Base-by-base conservation (phyloP, 148 eudicot species). In the Linanthus parryae region DNA sequence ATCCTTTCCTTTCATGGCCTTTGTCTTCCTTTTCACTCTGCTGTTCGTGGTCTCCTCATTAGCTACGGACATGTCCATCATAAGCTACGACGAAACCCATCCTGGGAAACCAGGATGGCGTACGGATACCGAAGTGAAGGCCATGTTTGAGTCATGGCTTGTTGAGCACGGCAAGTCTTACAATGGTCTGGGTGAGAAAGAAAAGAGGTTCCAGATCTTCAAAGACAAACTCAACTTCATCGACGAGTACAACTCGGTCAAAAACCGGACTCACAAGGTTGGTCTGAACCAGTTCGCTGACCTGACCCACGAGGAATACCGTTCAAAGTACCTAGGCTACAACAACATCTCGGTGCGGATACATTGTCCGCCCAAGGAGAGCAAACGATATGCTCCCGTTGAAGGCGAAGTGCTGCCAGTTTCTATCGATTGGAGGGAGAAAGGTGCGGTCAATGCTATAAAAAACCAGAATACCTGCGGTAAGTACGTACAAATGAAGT, bases 391-490 rank as follows among this genome's bases (percentile, higher is more conserved):
- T 23, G 77, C 73, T 31, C 64, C 63, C 11, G 63, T 36, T 9
- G 65, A 54, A 16, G 73, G 79, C 6, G 91, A 85, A 2, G 37
- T 40, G 54, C 37, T 90, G 59, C 97, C 97, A 26, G 69, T 55
- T 20, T 52, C 64, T 19, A 84, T 90, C 22, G 97, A 90, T 55
- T 90, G 97, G 97, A 65, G 97, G 65, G 54, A 67, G 53, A 37
- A 4, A 20, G 95, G 95, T 33, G 92, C 92, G n/a, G 88, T 90
- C 62, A 74, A 77, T 66, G 71, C 74, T 5, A 60, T 90, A 44
- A 85, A 87, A 54, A 73, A 87, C 55, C 98, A 91, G 59, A 96
- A 94, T 53, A 64, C 57, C 18, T 87, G 98, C 45, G 98, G 98
- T 91, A 62, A 55, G 72, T 24, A n/a, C n/a, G n/a, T n/a, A n/a